Conservation (phyloP, 352 stramenopile genomes). For the Phytophthora multivora region DNA sequence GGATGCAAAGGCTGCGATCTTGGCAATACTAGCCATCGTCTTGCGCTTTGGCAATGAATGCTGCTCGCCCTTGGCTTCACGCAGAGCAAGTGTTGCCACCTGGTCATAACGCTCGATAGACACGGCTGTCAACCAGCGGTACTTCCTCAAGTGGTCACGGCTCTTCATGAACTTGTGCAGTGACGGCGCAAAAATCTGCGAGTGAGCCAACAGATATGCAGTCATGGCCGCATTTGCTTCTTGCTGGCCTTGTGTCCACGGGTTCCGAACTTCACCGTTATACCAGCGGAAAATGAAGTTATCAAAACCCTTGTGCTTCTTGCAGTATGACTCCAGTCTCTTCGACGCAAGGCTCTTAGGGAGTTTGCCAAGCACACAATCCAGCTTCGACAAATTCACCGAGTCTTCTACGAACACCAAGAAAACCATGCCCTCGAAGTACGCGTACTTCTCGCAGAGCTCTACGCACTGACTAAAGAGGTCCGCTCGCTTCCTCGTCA, state of each 20-base stretch:
- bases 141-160: slow-evolving; percentile 57
- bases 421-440: slow-evolving; percentile 87
- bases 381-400: slow-evolving; percentile 61
- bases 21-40: slow-evolving; percentile 79
- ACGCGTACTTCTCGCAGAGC: slow-evolving; percentile 72
- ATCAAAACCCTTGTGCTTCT: slow-evolving; percentile 56
- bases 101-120: slow-evolving; percentile 70
- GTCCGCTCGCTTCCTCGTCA: slow-evolving; percentile 51
- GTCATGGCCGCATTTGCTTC: slow-evolving; percentile 44
- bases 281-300: slow-evolving; percentile 82
- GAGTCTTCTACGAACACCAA: slow-evolving; percentile 67
- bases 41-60: slow-evolving; percentile 66
- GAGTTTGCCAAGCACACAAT: slow-evolving; percentile 69
- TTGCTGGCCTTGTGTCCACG: slow-evolving; percentile 48
- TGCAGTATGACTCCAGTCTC: slow-evolving; percentile 71
- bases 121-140: slow-evolving; percentile 72
- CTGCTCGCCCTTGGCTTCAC: slow-evolving; percentile 57
- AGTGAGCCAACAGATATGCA: slow-evolving; percentile 68
- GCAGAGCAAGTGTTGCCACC: slow-evolving; percentile 54
- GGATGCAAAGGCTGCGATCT: slow-evolving; percentile 74
- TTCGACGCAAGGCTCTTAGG: slow-evolving; percentile 58
- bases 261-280: slow-evolving; percentile 70
- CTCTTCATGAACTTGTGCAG: slow-evolving; percentile 71
- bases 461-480: slow-evolving; percentile 63
- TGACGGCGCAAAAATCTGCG: slow-evolving; percentile 56